Base-by-base conservation (phyloP, 352 stramenopile species). In the Phytophthora citrophthora region DNA sequence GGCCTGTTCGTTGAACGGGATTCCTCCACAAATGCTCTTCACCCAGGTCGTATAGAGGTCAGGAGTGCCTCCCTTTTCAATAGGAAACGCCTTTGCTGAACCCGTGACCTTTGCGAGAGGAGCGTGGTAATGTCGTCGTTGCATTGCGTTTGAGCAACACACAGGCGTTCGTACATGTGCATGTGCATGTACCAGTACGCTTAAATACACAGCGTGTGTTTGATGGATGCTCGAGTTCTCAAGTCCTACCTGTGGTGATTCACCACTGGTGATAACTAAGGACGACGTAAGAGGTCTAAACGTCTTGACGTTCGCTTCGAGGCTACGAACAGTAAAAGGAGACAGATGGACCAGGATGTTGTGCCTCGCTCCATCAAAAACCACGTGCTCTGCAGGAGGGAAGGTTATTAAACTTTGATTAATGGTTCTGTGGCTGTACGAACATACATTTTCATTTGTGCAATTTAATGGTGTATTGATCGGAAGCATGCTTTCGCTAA, bases 1-100 rank as follows among this genome's bases (percentile, higher is more conserved):
- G 53, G 45, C 18, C 32, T 26, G 62, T 68, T 68, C 61, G 29
- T 9, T 29, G 61, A 68, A 68, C 46, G 18, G 23, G 45, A 58
- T 51, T 64, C 16, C 54, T 32, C 47, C 32, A 48, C 20, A 61
- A 61, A 65, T 16, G 34, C 26, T 12, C 49, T 10, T 11, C 29
- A 27, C 31, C n/a, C 13, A 52, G 24, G 24, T 31, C 47, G 18
- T 61, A 36, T 70, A 54, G 16, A 53, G 26, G 34, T 49, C 29
- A 24, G 8, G 10, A 49, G 10, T 20, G 31, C 31, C 34, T 44
- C 20, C 12, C 15, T 13, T 38, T 36, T 16, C 18, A 15, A 32
- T 38, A 58, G 23, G 27, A 29, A 36, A 50, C 41, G 26, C 5
- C 34, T 61, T 20, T 45, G 43, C 43, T 61, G 55, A 61, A 66